These are phyloP conservation scores for Megacollybia marginata DNA, from an alignment of 768 basidiomycete species.

Conservation along the genomic window DNA sequence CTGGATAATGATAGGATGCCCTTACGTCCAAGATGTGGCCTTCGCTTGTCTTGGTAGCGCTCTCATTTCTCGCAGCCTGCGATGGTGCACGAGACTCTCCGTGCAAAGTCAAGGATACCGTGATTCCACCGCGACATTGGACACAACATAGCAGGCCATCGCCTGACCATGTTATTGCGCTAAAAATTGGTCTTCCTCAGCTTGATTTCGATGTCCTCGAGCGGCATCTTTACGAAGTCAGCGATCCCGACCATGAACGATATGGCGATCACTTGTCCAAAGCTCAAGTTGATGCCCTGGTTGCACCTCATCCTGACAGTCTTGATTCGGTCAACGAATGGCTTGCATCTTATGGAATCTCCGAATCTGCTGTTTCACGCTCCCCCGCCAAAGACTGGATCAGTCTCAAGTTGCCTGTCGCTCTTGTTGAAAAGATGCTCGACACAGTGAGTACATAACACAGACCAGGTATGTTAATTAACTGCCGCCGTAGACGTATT, in stretches of 20 bases:
- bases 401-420: slow-evolving; percentile 47
- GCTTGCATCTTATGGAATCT: slow-evolving; percentile 50
- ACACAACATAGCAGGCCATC: slow-evolving; percentile 28
- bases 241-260: slow-evolving; percentile 44
- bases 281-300: slow-evolving; percentile 54
- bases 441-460: slow-evolving; percentile 31
- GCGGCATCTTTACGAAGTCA: slow-evolving; percentile 48
- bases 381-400: slow-evolving; percentile 71
- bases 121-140: background rate
- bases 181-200: slow-evolving; percentile 54
- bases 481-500: slow-evolving; percentile 31
- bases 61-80: background rate
- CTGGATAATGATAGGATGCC: no score
- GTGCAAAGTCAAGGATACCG: background rate
- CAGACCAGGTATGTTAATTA: background rate
- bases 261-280: slow-evolving; percentile 59
- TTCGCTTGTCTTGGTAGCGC: background rate
- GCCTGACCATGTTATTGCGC: slow-evolving; percentile 36
- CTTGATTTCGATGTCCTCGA: slow-evolving; percentile 43
- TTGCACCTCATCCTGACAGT: slow-evolving; percentile 50
- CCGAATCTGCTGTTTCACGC: slow-evolving; percentile 36
- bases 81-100: background rate
- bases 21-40: background rate
- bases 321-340: slow-evolving; percentile 51
- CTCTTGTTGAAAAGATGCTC: slow-evolving; percentile 63